Base-by-base conservation (phyloP, 257 asterid genomes). In the Penstemon davidsonii region DNA sequence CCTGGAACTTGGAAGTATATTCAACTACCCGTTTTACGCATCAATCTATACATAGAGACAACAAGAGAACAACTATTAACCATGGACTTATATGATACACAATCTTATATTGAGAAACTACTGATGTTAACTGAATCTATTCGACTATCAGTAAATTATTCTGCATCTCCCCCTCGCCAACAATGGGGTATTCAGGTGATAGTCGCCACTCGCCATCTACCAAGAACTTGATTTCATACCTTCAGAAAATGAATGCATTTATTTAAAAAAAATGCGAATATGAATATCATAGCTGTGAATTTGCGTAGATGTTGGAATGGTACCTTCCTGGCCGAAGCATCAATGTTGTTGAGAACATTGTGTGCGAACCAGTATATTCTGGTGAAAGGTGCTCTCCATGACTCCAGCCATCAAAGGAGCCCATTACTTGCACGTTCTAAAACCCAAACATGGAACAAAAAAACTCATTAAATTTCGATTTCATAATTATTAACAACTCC, bases 341-440 rank as follows among this genome's bases (percentile, higher is more conserved):
- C 79, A 93, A 63, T 44, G 94, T 84, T 7, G 95, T 80, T n/a
- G 96, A 85, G 80, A 90, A 93, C 49, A 76, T 78, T 43, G 95
- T 69, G 64, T 79, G 79, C 10, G 88, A 81, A 78, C 88, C 96
- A 5, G 84, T 80, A 67, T 88, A 93, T 72, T 90, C 96, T 1
- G 88, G 89, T 42, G 97, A 90, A 50, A 93, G 78, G 62, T 87
- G 76, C 73, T 93, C 99, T 61, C 96, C 97, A 82, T 76, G 78
- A 66, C 81, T 84, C 99, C 99, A 93, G 43, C 94, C 90, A 70
- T 93, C 93, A 66, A 90, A 93, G 10, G 97, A 93, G 33, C 97
- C 97, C 96, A 93, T 87, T 49, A 93, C 95, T 85, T 88, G 92
- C 71, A 93, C 97, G 58, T 88, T 87, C 97, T 93, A 75, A 64